Conservation (phyloP, 352 stramenopile genomes). For the Aphanomyces astaci region DNA sequence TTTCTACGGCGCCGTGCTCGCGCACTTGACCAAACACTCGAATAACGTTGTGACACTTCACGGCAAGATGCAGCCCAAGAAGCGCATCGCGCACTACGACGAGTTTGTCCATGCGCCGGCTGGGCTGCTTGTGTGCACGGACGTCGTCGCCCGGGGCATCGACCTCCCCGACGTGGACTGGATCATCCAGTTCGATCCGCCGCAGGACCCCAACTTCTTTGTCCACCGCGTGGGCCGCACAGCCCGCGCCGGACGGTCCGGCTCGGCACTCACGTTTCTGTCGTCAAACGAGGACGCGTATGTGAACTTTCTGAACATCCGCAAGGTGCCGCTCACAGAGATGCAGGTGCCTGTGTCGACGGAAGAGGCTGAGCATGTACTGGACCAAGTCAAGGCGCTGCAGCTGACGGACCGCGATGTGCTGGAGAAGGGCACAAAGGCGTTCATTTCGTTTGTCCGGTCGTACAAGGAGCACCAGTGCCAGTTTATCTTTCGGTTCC, state of each 20-base stretch:
- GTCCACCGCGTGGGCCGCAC: conserved; percentile 98
- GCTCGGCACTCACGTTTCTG: conserved; percentile 93
- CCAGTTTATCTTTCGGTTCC: conserved; percentile 98
- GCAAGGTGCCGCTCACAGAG: conserved; percentile 87
- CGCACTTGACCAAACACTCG: conserved; percentile 52
- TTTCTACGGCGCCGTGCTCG: conserved; percentile 91
- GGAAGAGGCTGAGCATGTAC: conserved; percentile 41
- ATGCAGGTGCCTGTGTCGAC: conserved; percentile 58
- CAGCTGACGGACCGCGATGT: conserved; percentile 93
- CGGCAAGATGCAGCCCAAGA: conserved; percentile 92
- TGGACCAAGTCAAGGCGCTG: conserved; percentile 84
- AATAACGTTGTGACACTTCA: conserved; percentile 69
- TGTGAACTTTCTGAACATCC: conserved; percentile 93
- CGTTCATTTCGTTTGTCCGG: conserved; percentile 97
- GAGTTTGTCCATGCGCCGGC: conserved; percentile 39
- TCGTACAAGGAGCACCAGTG: conserved; percentile 99
- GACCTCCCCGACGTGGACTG: conserved; percentile 98
- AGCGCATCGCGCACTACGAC: conserved; percentile 73
- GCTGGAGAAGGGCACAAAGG: conserved; percentile 97
- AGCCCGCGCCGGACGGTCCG: conserved; percentile 89
- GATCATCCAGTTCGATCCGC: conserved; percentile 98
- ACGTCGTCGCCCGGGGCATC: conserved; percentile 97
- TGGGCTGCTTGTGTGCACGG: conserved; percentile 95
- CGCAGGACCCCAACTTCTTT: conserved; percentile 97
- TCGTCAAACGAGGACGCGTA: conserved; percentile 96